Conservation (phyloP, 257 asterid genomes). For the Linaria vulgaris region DNA sequence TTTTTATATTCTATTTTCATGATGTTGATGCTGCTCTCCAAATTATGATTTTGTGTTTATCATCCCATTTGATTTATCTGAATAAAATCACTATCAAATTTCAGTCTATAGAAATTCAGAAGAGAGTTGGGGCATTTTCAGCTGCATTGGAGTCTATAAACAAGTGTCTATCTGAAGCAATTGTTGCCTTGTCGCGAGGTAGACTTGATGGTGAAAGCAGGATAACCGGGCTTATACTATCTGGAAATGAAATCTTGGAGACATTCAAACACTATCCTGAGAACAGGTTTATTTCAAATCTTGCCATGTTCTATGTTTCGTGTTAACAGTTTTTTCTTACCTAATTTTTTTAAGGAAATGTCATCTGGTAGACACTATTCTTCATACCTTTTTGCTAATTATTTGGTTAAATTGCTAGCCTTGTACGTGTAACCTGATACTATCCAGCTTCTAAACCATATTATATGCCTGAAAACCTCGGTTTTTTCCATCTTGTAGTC, state of each 20-base stretch:
- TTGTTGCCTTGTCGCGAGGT: slow-evolving; percentile 85
- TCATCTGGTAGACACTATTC: no score
- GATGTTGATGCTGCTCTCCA: slow-evolving; percentile 3
- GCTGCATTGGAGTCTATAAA: slow-evolving; percentile 80
- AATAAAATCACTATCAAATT: slow-evolving; percentile 14
- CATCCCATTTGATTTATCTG: slow-evolving; percentile 13
- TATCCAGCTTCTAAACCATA: not conserved
- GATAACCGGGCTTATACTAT: slow-evolving; percentile 70
- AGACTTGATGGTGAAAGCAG: slow-evolving; percentile 92
- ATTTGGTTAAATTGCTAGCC: not conserved
- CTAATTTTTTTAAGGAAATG: no score
- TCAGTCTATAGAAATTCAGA: slow-evolving; percentile 85
- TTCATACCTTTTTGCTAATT: not conserved
- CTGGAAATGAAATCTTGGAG: slow-evolving; percentile 89
- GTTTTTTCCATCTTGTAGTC: slow-evolving; percentile 45
- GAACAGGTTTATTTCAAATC: slow-evolving; percentile 56
- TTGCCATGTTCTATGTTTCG: slow-evolving; percentile 18
- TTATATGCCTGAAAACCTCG: not conserved
- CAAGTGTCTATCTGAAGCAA: slow-evolving; percentile 91
- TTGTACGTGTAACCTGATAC: not conserved
- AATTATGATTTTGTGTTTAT: slow-evolving; percentile 22
- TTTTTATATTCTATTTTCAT: slow-evolving; percentile 17
- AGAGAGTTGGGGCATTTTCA: slow-evolving; percentile 92
- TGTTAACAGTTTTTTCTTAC: no score
- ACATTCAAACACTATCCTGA: slow-evolving; percentile 76